phyloP scores from a whole-genome alignment of 176 grass and related monocot species.

The Avena eriantha region DNA sequence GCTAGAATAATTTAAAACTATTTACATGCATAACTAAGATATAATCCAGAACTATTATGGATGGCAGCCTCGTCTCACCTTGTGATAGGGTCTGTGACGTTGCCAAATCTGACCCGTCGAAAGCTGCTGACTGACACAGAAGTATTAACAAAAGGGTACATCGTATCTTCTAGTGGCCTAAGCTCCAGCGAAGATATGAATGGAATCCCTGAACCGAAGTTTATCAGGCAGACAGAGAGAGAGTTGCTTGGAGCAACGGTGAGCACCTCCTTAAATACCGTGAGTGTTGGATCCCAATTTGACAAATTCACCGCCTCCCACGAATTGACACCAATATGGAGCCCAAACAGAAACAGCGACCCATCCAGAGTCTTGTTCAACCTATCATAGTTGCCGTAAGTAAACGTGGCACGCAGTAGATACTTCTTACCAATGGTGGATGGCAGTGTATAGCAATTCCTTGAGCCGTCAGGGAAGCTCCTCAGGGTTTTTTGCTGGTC shows the following conservation, averaged over 20 bases:
- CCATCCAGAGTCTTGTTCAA: not conserved
- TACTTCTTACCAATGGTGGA: not conserved
- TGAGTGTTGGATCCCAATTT: rapidly evolving
- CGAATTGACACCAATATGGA: constrained; percentile 29
- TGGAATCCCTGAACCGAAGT: constrained; percentile 13
- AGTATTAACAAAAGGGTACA: constrained; percentile 23
- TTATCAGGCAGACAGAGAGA: not conserved
- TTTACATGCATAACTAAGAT: not conserved
- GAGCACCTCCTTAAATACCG: not conserved
- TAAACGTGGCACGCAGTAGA: not conserved
- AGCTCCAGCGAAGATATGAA: constrained; percentile 29
- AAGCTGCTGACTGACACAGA: not conserved
- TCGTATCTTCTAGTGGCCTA: not conserved
- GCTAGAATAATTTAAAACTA: no score
- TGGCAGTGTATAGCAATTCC: constrained; percentile 25
- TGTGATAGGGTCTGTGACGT: rapidly evolving
- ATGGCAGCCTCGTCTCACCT: not conserved
- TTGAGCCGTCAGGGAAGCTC: not conserved
- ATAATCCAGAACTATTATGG: no score
- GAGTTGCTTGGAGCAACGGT: not conserved
- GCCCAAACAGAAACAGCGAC: not conserved
- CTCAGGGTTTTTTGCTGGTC: not conserved
- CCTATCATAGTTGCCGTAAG: constrained; percentile 15
- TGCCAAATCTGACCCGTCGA: not conserved
- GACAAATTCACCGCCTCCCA: constrained; percentile 22